Evolutionary conservation across 2,329 filamentous ascomycete genomes (phyloP).

Genomic region (Didymella exigua): DNA sequence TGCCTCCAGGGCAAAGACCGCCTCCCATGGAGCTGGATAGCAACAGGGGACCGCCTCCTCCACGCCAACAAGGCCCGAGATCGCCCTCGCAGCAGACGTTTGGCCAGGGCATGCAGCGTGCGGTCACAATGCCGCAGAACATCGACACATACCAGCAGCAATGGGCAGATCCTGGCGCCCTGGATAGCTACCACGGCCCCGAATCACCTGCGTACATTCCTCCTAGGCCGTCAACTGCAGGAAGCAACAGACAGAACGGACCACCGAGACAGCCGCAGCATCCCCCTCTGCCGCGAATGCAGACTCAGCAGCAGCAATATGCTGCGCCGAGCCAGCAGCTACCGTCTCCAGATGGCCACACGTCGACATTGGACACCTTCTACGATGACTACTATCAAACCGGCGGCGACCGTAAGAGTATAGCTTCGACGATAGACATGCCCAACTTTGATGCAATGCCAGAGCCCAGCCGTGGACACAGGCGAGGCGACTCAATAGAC

Average conservation of each 20-base stretch:
- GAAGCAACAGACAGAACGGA: conserved; percentile 35
- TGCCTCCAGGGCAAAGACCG: conserved; percentile 32
- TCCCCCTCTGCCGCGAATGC: conserved; percentile 38
- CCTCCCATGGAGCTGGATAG: conserved; percentile 31
- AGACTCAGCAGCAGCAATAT: conserved; percentile 26
- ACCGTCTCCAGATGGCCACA: conserved; percentile 34
- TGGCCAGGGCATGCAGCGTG: conserved; percentile 40
- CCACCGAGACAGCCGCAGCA: conserved; percentile 29
- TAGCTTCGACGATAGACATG: conserved; percentile 62
- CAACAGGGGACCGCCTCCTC: conserved; percentile 20
- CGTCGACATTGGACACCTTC: conserved; percentile 57
- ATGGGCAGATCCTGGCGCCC: conserved; percentile 44
- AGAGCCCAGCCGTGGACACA: conserved; percentile 38
- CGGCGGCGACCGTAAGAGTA: conserved; percentile 43
- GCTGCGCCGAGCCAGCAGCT: conserved; percentile 27
- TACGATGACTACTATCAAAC: conserved; percentile 57
- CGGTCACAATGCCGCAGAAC: conserved; percentile 48
- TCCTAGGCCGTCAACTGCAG: conserved; percentile 46
- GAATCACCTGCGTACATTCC: conserved; percentile 43
- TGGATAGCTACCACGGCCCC: conserved; percentile 46
- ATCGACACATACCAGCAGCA: conserved; percentile 31
- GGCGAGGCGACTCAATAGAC: conserved; percentile 47
- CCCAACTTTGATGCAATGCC: conserved; percentile 66
- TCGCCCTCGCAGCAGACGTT: conserved; percentile 41
- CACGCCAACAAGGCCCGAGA: conserved; percentile 26